Percentiles rank a stretch among this genome's conserved stretches.
These are phyloP conservation scores for Fusarium tjaetaba DNA, from an alignment of 2,329 filamentous ascomycete genomes.

Conservation along the genomic window DNA sequence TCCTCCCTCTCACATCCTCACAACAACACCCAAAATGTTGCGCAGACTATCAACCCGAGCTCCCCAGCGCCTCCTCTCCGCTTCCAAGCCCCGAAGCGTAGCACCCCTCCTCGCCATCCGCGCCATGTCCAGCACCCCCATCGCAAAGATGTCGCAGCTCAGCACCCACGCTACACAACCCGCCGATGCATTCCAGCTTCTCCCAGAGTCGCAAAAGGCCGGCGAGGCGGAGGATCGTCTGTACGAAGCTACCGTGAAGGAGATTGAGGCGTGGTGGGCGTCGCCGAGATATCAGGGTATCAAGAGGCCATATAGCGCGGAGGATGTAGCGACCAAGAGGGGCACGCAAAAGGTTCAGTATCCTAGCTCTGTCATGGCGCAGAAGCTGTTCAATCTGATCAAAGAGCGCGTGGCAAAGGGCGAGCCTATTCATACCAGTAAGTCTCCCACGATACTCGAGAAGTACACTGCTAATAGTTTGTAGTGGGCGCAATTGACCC, in stretches of 20 bases:
- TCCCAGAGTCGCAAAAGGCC: slow-evolving; percentile 80
- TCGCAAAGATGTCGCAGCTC: slow-evolving; percentile 43
- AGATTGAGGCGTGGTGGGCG: slow-evolving; percentile 92
- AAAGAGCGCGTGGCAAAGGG: slow-evolving; percentile 80
- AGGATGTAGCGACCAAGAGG: slow-evolving; percentile 92
- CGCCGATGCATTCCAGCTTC: slow-evolving; percentile 85
- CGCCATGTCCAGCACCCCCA: slow-evolving; percentile 45
- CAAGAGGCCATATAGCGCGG: slow-evolving; percentile 88
- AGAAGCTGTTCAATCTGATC: slow-evolving; percentile 92
- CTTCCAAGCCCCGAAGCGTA: slow-evolving; percentile 28
- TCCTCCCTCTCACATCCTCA: neutral
- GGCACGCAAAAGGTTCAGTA: slow-evolving; percentile 88
- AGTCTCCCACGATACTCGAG: slow-evolving; percentile 40
- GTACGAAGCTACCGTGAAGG: slow-evolving; percentile 83
- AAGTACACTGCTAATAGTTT: neutral
- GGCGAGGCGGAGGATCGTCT: slow-evolving; percentile 85
- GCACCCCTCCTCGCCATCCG: slow-evolving; percentile 41
- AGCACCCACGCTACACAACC: slow-evolving; percentile 51
- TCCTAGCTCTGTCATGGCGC: slow-evolving; percentile 92
- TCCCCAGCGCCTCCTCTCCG: slow-evolving; percentile 43
- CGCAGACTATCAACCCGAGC: slow-evolving; percentile 47
- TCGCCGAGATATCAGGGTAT: slow-evolving; percentile 87
- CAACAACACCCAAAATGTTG: slow-evolving; percentile 43
- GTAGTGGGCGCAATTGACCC: slow-evolving; percentile 96
- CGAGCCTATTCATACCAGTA: slow-evolving; percentile 92